Conservation (phyloP, 1,284 basidiomycete species). For the Anthracocystis walkeri region DNA sequence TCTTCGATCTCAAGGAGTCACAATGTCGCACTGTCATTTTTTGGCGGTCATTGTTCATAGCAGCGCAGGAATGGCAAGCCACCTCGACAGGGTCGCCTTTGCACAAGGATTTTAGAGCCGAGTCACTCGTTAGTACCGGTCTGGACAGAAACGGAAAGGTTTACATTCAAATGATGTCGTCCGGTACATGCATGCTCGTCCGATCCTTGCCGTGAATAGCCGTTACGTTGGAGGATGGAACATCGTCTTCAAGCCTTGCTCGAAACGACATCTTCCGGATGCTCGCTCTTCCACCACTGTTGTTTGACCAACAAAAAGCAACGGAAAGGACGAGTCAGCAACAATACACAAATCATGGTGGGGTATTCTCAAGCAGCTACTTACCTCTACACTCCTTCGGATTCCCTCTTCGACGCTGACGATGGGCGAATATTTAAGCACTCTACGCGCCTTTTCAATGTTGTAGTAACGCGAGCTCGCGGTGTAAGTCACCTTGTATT, state of each 20-base stretch:
- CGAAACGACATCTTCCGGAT: conserved; percentile 43
- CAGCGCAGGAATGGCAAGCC: too few relatives aligned
- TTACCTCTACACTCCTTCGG: conserved; percentile 76
- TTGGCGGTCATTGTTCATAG: too few relatives aligned
- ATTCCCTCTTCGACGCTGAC: conserved; percentile 91
- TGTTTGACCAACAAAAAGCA: background rate
- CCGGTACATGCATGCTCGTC: background rate
- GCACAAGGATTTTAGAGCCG: background rate
- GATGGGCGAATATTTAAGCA: conserved; percentile 92
- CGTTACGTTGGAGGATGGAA: background rate
- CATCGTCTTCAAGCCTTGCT: conserved; percentile 32
- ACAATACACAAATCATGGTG: background rate
- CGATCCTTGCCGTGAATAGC: conserved; percentile 2
- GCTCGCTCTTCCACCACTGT: conserved; percentile 56
- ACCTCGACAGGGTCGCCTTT: too few relatives aligned
- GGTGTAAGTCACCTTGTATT: conserved; percentile 81
- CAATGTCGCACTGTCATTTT: background rate
- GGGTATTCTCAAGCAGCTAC: conserved; percentile 8
- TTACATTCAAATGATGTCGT: background rate
- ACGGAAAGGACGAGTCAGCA: background rate
- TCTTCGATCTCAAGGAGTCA: background rate
- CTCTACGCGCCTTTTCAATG: conserved; percentile 90
- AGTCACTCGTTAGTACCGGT: background rate
- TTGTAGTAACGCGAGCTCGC: conserved; percentile 83
- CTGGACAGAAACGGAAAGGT: too few relatives aligned